Evolutionary conservation across 2,329 filamentous ascomycete genomes (phyloP), one percentile per base, ranked within the genome.

Genomic region (Aphanocladium album): DNA sequence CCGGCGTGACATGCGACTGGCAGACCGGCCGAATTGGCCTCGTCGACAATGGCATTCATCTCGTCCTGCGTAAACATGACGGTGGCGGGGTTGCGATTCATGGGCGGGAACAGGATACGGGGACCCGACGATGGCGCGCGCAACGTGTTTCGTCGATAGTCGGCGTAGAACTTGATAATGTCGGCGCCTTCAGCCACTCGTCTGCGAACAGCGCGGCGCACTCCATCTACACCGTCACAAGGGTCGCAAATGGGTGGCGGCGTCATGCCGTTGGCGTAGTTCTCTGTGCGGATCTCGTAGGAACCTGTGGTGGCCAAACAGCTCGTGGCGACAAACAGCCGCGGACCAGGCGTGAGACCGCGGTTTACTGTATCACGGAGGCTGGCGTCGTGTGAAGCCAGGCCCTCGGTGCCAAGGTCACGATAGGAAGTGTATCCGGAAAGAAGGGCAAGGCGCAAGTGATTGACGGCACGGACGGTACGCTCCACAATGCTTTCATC

Each of bases 371-470:
- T 76, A 67, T 85, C 80, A 11, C 82, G 76, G 3, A 85, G 69
- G 58, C 77, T 77, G 43, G 76, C 76, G 67, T 85, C 82, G 30
- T 77, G 76, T 41, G 79, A 76, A 30, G 74, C 72, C 62, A 83
- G 74, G 0, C 77, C 76, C 65, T 85, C 82, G 3, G 80, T 81
- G 16, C 82, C 81, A 0, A 84, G 74, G 67, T 85, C 82, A 47
- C 82, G 75, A 68, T 83, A 84, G 2, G 82, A 84, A 0, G 82
- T 87, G 72, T 81, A 86, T 7, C 83, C 84, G 0, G 83, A 81
- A 21, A 81, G 70, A 11, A 87, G 73, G 1, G 80, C 83, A 0
- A 76, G 74, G 49, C 79, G 79, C 62, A 77, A 77, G 63, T 84
- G 79, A 62, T 83, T 81, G 8, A 79, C 78, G 0, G 80, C 79